These are phyloP conservation scores for Hyaloscypha bicolor DNA, from an alignment of 495 filamentous ascomycete species.

Conservation along the genomic window DNA sequence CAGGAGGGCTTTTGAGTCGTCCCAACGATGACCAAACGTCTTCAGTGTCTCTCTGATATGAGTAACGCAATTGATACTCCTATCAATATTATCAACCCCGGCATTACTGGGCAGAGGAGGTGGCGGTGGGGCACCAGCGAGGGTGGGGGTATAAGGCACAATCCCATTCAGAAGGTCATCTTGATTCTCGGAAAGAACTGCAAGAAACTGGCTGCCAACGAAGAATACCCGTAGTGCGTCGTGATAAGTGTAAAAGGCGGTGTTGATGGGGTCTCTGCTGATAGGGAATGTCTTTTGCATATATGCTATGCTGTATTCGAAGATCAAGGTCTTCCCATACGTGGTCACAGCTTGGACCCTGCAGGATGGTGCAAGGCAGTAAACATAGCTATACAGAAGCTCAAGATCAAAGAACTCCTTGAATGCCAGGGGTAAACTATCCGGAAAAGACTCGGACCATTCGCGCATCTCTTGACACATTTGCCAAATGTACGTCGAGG, in stretches of 20 bases:
- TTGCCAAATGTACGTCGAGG: slow-evolving; percentile 61
- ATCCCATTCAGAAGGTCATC: slow-evolving; percentile 46
- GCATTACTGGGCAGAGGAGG: slow-evolving; percentile 31
- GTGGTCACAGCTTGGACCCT: slow-evolving; percentile 63
- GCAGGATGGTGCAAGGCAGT: slow-evolving; percentile 76
- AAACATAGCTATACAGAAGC: slow-evolving; percentile 79
- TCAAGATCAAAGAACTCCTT: slow-evolving; percentile 77
- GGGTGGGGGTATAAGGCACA: slow-evolving; percentile 26
- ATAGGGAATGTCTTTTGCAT: slow-evolving; percentile 61
- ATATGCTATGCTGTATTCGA: slow-evolving; percentile 79
- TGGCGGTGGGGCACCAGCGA: slow-evolving; percentile 27
- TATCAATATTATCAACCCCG: slow-evolving; percentile 43
- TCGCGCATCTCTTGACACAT: slow-evolving; percentile 64
- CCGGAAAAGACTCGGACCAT: slow-evolving; percentile 66
- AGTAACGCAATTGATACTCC: slow-evolving; percentile 48
- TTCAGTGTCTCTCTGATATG: slow-evolving; percentile 45
- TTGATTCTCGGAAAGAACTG: slow-evolving; percentile 60
- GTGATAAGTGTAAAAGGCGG: slow-evolving; percentile 69
- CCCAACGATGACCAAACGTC: slow-evolving; percentile 54
- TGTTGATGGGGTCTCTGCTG: slow-evolving; percentile 47
- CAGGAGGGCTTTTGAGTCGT: slow-evolving; percentile 44
- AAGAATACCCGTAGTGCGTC: slow-evolving; percentile 73
- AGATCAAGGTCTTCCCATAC: slow-evolving; percentile 74
- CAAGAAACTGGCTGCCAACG: slow-evolving; percentile 69
- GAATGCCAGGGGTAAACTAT: slow-evolving; percentile 56